phyloP scores from a whole-genome alignment of 2,329 filamentous ascomycete species.

The Phyllosticta citriasiana region DNA sequence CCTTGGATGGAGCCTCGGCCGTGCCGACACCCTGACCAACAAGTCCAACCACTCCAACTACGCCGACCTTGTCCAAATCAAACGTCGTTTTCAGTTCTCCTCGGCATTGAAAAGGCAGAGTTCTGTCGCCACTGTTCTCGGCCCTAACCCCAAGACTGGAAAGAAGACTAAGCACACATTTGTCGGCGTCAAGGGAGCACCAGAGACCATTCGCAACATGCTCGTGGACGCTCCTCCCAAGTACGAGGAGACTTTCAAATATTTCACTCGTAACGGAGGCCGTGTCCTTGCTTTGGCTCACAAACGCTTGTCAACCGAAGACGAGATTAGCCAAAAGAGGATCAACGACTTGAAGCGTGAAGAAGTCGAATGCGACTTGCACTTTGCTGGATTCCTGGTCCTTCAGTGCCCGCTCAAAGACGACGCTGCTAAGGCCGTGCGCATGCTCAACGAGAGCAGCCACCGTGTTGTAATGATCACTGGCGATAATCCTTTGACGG shows the following conservation, averaged over 20 bases:
- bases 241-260: constrained; percentile 97
- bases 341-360: constrained; percentile 95
- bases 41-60: constrained; percentile 44
- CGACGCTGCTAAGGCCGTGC: constrained; percentile 85
- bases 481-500: constrained; percentile 93
- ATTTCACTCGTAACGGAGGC: constrained; percentile 91
- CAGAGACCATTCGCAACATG: constrained; percentile 94
- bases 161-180: constrained; percentile 78
- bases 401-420: constrained; percentile 94
- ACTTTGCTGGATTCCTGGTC: constrained; percentile 91
- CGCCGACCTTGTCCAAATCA: constrained; percentile 76
- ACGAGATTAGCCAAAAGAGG: constrained; percentile 69
- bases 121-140: constrained; percentile 75
- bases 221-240: constrained; percentile 69
- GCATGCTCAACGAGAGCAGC: constrained; percentile 97
- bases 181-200: constrained; percentile 90
- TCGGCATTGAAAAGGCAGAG: constrained; percentile 94
- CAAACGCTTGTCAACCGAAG: constrained; percentile 75
- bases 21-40: constrained; percentile 72
- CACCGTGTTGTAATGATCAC: constrained; percentile 99
- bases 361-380: constrained; percentile 72
- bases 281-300: constrained; percentile 89
- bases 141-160: constrained; percentile 59
- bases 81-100: constrained; percentile 96
- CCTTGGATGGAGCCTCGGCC: constrained; percentile 86